Evolutionary conservation across 2,329 filamentous ascomycete species (phyloP), one percentile per base, ranked within the genome.

Genomic region (Alternaria gansuensis): DNA sequence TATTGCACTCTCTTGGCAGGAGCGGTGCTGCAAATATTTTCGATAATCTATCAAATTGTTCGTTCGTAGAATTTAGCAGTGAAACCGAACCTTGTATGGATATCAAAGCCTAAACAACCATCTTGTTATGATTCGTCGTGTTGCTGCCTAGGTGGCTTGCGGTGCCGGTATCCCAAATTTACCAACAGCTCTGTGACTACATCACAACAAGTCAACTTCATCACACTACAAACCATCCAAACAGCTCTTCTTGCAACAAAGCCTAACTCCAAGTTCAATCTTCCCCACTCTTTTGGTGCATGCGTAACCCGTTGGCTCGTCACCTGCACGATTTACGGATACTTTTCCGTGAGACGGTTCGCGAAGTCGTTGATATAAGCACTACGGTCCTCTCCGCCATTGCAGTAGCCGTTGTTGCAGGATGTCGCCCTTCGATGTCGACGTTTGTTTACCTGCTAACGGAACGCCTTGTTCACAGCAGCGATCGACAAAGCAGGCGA

Each of bases 401-500:
- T 28, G 29, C 23, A 10, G 24, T 17, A 14, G n/a, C 26, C 13
- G 28, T 33, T 43, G 6, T 29, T 21, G 37, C 49, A 13, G 4
- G 21, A 33, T 10, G 21, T 21, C 5, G 14, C 8, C 21, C 4
- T 21, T 45, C 8, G 31, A 26, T 31, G 44, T 26, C 44, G 13
- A 24, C 44, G 4, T 26, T 36, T 5, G 24, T n/a, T 17, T 17
- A 44, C 9, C 14, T 17, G 8, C 4, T 5, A 14, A 21, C 24
- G 2, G 14, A 29, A 44, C 4, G n/a, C 14, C 41, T 24, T 8
- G 9, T 7, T 14, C 8, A 29, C 26, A 28, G 41, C 14, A 44
- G 14, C n/a, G 24, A 61, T 55, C 36, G 41, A 31, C 56, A 43
- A 45, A 37, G 46, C 51, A 59, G 52, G 26, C 56, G 51, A 59